Base-by-base conservation (phyloP, 257 asterid species). In the Lavandula angustifolia region DNA sequence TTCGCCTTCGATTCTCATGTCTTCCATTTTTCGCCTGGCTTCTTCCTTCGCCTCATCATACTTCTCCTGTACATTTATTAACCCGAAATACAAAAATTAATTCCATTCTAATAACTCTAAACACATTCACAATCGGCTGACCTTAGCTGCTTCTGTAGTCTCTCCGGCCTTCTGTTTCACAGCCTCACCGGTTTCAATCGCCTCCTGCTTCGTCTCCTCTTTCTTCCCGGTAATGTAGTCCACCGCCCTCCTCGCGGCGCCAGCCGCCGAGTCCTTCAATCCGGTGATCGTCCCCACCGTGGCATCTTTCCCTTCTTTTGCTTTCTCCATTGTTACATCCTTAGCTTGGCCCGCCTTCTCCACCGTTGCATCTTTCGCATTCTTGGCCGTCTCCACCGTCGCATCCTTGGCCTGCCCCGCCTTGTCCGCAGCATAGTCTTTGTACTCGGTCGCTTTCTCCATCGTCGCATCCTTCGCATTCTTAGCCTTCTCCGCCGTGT, bases 161-260 rank as follows among this genome's bases (percentile, higher is more conserved):
- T 79, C 85, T 2, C 2, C 66, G 0, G 80, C 69, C 56, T 69
- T 83, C 50, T 78, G 55, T 11, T 71, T 79, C 0, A 75, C 68
- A 0, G 79, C 78, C 41, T 79, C 86, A 0, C 54, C 73, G 0
- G 81, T 69, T 49, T 82, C 87, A 0, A 6, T 67, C 0, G 65
- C 87, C 61, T 56, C 66, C 73, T 78, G 70, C 66, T 69, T 68
- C 0, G 84, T 70, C 61, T 83, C 88, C 9, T 84, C 96, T 55
- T 73, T 86, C 80, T 91, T 91, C 9, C 94, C 94, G 0, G 91
- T 82, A 3, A 91, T 7, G 54, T n/a, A 84, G n/a, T 50, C 89
- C 85, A 84, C 71, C 8, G 94, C 95, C 43, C 80, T 66, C 49
- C 73, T 61, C 0, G 92, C 84, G 0, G 91, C 92, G 0, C 41